Evolutionary conservation across 805 yeast species (phyloP), one percentile per base, ranked within the genome.

Genomic region (Starmerella cellae): DNA sequence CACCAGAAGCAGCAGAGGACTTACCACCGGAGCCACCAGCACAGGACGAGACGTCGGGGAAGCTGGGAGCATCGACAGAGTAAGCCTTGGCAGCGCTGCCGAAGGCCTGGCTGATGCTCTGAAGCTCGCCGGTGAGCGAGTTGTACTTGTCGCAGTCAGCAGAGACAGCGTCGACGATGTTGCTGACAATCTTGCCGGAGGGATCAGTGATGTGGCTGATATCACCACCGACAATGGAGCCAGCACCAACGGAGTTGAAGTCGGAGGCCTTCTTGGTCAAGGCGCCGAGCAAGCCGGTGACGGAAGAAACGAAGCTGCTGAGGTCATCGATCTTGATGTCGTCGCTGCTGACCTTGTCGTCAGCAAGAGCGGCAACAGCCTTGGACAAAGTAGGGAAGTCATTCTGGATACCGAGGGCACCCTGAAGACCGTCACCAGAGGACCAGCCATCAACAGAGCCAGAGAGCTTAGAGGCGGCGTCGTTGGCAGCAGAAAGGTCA

Each of bases 321-420:
- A 51, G 31, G 20, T 40, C 34, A 20, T 9, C 33, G 14, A 39
- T 27, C 17, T 39, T 39, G 23, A 43, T 38, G 34, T 52, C 50
- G 26, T 33, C 22, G 32, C 43, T 35, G 22, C 41, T 27, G 22
- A 31, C 39, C 16, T 37, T 48, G 21, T 22, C 43, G 19, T 35
- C 24, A 34, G 40, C 29, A 5, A 52, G 47, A 28, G 45, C 36
- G 19, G 21, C 38, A 23, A 55, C 44, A 29, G 53, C 56, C 16
- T 26, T 13, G 32, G 48, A 44, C 28, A 57, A 41, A 11, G 47
- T 38, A 5, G 46, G 46, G 50, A 44, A 54, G 39, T 44, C 35
- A 35, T 41, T 35, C 55, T 58, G 61, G 44, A 58, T 57, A 33
- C 42, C 49, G 17, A 57, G 53, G 16, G 61, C 61, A 30, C 56